Evolutionary conservation across 2,329 filamentous ascomycete species (phyloP), one percentile per base, ranked within the genome.

Genomic region (Aspergillus fumigatus): DNA sequence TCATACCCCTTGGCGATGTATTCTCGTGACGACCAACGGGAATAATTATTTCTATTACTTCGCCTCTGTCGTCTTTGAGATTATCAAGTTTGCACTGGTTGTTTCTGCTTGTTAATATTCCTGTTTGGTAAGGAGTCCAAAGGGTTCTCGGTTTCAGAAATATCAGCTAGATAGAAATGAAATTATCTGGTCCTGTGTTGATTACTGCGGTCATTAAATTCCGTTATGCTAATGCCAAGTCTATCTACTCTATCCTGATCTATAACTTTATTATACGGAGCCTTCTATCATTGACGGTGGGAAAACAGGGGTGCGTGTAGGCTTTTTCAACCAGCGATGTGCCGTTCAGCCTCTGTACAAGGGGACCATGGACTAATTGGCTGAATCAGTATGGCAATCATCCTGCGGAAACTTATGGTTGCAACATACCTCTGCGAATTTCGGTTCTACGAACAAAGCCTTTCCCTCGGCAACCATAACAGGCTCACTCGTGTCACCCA

Each of bases 401-500:
- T 14, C 35, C 1, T 17, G 32, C 7, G 5, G 32, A 3, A 14
- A 38, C 32, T 38, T 7, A 17, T 38, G 14, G 32, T 38, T 5
- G 32, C 8, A 48, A 69, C 70, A 62, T 59, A 72, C 69, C 56
- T 69, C 64, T 2, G 69, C 70, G 64, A 73, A 73, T 61, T 68
- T 73, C 1, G 72, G 72, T 61, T 74, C 70, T 38, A 74, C 58
- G 61, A 74, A 74, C 64, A 74, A 67, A 41, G 71, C 71, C 59
- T 63, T 71, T n/a, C 64, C 70, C 61, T 74, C 70, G 11, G 70
- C 67, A 52, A 73, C 69, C 62, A 71, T 62, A 26, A 68, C 63
- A 2, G 59, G 55, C 43, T 70, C 68, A 48, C 56, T 54, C 19
- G 65, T 61, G 49, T 62, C 63, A 6, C 43, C 56, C 25, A 61